phyloP scores from a whole-genome alignment of 352 stramenopile species.

The Phytopythium montanum region DNA sequence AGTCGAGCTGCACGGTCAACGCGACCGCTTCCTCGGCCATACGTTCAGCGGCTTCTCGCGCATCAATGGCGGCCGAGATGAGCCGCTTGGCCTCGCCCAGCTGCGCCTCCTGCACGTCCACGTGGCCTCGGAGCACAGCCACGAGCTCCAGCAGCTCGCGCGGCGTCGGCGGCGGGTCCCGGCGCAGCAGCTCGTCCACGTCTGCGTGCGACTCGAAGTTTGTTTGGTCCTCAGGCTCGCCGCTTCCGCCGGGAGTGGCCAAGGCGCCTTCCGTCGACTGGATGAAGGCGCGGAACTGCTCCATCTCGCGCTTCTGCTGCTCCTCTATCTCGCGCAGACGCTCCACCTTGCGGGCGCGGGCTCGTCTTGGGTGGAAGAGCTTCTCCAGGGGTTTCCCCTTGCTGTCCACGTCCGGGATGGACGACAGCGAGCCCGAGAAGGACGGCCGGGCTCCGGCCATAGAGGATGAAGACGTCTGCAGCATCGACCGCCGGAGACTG shows the following conservation, averaged over 20 bases:
- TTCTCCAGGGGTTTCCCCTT: slow-evolving; percentile 69
- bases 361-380: slow-evolving; percentile 69
- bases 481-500: slow-evolving; percentile 11
- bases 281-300: slow-evolving; percentile 87
- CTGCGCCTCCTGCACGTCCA: slow-evolving; percentile 67
- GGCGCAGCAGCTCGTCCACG: slow-evolving; percentile 46
- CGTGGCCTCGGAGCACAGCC: slow-evolving; percentile 63
- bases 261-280: slow-evolving; percentile 47
- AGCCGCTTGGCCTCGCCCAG: slow-evolving; percentile 70
- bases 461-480: slow-evolving; percentile 9
- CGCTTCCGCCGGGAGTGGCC: slow-evolving; percentile 18
- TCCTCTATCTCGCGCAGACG: slow-evolving; percentile 67
- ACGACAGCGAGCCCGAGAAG: slow-evolving; percentile 1
- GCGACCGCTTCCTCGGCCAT: slow-evolving; percentile 72
- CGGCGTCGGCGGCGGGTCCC: slow-evolving; percentile 25
- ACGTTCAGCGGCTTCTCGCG: slow-evolving; percentile 66
- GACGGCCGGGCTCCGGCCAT: background rate
- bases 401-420: slow-evolving; percentile 24
- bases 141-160: slow-evolving; percentile 70
- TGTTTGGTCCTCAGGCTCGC: no score
- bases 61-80: slow-evolving; percentile 73
- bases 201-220: slow-evolving; percentile 25
- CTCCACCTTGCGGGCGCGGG: slow-evolving; percentile 47
- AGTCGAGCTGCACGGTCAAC: slow-evolving; percentile 65
- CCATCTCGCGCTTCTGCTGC: slow-evolving; percentile 78